Conservation (phyloP, 768 basidiomycete genomes). For the Pleurotus sapidus region DNA sequence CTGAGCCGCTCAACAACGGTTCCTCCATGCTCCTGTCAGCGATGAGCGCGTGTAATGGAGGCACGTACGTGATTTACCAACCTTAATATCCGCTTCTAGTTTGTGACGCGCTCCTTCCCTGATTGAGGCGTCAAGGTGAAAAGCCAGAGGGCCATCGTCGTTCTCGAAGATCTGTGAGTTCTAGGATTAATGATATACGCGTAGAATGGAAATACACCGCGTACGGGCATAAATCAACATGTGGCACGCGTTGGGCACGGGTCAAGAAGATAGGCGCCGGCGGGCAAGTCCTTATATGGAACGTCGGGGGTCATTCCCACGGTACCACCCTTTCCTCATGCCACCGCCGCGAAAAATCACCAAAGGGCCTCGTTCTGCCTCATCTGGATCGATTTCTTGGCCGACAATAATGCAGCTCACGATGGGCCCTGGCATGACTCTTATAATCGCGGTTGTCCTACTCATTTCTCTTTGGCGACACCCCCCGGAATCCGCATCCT, state of each 20-base stretch:
- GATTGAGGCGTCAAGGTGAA: conserved; percentile 33
- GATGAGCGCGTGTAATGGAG: neutral
- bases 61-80: conserved; percentile 12
- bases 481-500: neutral
- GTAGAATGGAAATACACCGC: no score
- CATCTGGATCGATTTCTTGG: neutral
- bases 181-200: no score
- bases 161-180: conserved; percentile 3
- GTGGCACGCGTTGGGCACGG: no score
- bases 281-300: no score
- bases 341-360: no score
- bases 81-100: conserved; percentile 31
- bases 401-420: neutral
- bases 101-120: conserved; percentile 13
- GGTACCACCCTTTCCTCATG: no score
- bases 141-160: conserved; percentile 24
- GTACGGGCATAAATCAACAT: no score
- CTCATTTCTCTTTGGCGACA: conserved; percentile 1
- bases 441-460: neutral
- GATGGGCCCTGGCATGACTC: conserved; percentile 1
- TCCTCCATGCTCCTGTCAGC: conserved; percentile 18
- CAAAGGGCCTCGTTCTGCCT: neutral
- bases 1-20: conserved; percentile 9
- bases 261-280: no score
- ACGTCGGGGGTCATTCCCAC: no score